Conservation (phyloP, 768 basidiomycete species). For the Suillus placidus region DNA sequence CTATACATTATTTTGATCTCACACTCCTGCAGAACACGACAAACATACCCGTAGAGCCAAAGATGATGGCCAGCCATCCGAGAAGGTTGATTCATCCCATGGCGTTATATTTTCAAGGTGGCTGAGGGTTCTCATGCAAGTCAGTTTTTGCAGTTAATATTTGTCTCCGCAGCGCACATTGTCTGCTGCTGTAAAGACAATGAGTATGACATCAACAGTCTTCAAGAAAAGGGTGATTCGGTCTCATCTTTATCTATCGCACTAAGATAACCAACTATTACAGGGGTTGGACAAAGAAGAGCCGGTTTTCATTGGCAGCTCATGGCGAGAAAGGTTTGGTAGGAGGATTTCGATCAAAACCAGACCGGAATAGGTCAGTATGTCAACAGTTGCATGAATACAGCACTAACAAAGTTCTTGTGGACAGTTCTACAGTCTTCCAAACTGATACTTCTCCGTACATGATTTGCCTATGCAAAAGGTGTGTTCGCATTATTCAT, state of each 20-base stretch:
- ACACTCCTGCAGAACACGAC: conserved; percentile 53
- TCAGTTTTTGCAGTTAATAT: conserved; percentile 28
- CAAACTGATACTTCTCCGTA: conserved; percentile 34
- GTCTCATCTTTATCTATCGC: not conserved
- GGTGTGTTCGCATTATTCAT: conserved; percentile 15
- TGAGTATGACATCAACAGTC: conserved; percentile 24
- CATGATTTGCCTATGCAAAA: conserved; percentile 20
- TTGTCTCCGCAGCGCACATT: conserved; percentile 23
- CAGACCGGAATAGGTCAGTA: conserved; percentile 31
- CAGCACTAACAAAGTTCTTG: not conserved
- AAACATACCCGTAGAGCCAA: conserved; percentile 52
- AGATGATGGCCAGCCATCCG: conserved; percentile 41
- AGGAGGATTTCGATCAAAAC: conserved; percentile 29
- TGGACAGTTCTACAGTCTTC: conserved; percentile 31
- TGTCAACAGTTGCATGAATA: not conserved
- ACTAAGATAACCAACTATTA: not conserved
- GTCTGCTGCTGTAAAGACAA: conserved; percentile 23
- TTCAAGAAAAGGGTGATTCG: conserved; percentile 30
- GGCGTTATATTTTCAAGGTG: conserved; percentile 84
- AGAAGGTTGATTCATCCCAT: conserved; percentile 70
- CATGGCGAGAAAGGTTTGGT: conserved; percentile 33
- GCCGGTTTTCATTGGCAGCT: conserved; percentile 27
- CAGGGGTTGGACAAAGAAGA: conserved; percentile 29
- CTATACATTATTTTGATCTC: not conserved
- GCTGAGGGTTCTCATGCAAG: conserved; percentile 85